Evolutionary conservation across 768 basidiomycete species (phyloP).

Genomic region (Mycena olivaceomarginata): DNA sequence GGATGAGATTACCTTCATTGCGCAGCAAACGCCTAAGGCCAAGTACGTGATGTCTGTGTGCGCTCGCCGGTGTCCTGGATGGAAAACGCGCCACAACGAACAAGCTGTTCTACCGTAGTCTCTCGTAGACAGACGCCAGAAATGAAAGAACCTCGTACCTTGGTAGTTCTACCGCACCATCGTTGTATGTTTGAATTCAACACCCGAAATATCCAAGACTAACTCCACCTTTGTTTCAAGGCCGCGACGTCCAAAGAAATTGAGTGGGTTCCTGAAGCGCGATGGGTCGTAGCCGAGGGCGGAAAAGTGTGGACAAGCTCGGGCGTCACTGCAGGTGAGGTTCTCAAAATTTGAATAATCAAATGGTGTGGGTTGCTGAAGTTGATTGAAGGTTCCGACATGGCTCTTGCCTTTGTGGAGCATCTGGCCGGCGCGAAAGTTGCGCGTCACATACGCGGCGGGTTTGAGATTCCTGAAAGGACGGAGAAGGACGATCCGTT

Average conservation of each 20-base stretch:
- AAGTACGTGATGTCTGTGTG: constrained; percentile 59
- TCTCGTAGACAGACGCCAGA: too few relatives aligned
- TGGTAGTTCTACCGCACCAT: constrained; percentile 48
- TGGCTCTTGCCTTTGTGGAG: constrained; percentile 57
- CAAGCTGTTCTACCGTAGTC: constrained; percentile 56
- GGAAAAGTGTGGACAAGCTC: too few relatives aligned
- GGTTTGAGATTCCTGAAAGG: too few relatives aligned
- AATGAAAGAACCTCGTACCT: too few relatives aligned
- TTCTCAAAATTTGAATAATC: neutral
- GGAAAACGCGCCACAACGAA: constrained; percentile 61
- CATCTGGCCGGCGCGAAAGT: constrained; percentile 39
- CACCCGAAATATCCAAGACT: too few relatives aligned
- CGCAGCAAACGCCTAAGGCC: constrained; percentile 49
- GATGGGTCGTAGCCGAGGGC: too few relatives aligned
- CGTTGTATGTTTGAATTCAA: constrained; percentile 41
- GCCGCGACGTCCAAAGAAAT: constrained; percentile 43
- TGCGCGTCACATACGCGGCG: too few relatives aligned
- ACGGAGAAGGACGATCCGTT: too few relatives aligned
- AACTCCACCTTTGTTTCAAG: constrained; percentile 6
- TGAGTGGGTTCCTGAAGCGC: too few relatives aligned
- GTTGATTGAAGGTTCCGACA: constrained; percentile 53
- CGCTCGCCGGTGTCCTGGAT: constrained; percentile 52
- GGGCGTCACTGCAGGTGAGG: constrained; percentile 30
- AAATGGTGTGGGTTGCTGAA: neutral
- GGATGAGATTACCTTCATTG: constrained; percentile 48